Evolutionary conservation across 768 basidiomycete species (phyloP).

Genomic region (Lentinus brumalis): DNA sequence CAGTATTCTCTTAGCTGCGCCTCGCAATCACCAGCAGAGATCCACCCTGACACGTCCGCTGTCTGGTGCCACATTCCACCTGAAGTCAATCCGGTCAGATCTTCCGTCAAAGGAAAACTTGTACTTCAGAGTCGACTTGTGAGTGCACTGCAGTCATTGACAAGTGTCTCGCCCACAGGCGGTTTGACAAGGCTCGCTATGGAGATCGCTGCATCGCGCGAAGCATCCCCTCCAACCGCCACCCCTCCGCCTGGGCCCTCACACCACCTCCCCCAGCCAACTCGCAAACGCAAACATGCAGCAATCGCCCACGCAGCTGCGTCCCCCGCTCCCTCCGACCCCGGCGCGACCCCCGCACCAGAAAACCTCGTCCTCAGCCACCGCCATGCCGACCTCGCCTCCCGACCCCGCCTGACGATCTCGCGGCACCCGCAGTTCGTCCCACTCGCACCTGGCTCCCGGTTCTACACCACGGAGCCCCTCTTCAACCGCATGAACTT

Average conservation of each 20-base stretch:
- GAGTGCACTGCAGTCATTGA: not conserved
- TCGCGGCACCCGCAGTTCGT: constrained; percentile 75
- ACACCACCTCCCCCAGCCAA: constrained; percentile 7
- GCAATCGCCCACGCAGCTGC: constrained; percentile 34
- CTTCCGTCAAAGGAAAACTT: too few relatives aligned
- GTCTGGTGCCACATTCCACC: too few relatives aligned
- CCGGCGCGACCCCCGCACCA: constrained; percentile 34
- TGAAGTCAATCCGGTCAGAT: too few relatives aligned
- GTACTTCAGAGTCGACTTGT: not conserved
- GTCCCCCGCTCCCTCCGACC: constrained; percentile 37
- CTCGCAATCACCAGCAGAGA: too few relatives aligned
- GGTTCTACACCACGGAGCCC: constrained; percentile 68
- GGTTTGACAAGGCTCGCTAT: constrained; percentile 21
- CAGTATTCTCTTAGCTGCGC: too few relatives aligned
- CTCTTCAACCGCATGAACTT: constrained; percentile 76
- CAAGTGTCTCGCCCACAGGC: constrained; percentile 5
- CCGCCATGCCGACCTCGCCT: constrained; percentile 63
- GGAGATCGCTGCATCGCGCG: constrained; percentile 31
- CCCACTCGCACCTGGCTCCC: constrained; percentile 55
- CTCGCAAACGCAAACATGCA: constrained; percentile 57
- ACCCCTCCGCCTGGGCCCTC: constrained; percentile 27
- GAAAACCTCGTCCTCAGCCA: constrained; percentile 59
- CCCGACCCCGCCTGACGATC: constrained; percentile 69
- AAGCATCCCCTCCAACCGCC: constrained; percentile 38
- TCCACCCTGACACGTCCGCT: too few relatives aligned